phyloP scores from a whole-genome alignment of 495 filamentous ascomycete species.

The Sordaria brevicollis region DNA sequence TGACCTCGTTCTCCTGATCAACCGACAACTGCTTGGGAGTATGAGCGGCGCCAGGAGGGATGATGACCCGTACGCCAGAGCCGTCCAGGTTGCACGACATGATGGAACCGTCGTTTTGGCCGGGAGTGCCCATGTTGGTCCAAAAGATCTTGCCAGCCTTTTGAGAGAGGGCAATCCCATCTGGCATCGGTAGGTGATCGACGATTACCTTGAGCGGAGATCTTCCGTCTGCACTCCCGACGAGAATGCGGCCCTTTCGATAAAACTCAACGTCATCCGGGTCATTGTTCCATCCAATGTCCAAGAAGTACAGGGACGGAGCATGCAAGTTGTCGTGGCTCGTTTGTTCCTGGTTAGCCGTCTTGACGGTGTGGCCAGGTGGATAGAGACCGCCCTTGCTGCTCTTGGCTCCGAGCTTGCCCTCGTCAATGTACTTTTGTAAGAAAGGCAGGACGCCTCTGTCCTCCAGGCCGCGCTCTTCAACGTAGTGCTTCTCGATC shows the following conservation, averaged over 20 bases:
- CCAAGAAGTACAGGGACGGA: conserved; percentile 15
- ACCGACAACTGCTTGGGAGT: conserved; percentile 46
- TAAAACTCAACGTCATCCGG: conserved; percentile 1
- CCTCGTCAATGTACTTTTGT: conserved; percentile 29
- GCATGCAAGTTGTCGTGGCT: conserved; percentile 12
- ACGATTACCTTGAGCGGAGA: conserved; percentile 10
- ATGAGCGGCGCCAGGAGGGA: conserved; percentile 30
- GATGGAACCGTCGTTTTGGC: conserved; percentile 32
- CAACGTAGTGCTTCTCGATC: conserved; percentile 31
- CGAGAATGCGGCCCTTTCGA: conserved; percentile 15
- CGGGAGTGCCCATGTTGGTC: conserved; percentile 36
- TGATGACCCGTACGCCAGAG: conserved; percentile 16
- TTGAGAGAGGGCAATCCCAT: conserved; percentile 31
- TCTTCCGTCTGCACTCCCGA: conserved; percentile 16
- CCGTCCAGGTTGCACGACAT: conserved; percentile 37
- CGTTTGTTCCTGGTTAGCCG: conserved; percentile 2
- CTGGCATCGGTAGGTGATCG: conserved; percentile 21
- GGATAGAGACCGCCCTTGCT: conserved; percentile 20
- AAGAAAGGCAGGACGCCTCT: conserved; percentile 27
- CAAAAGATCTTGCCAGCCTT: conserved; percentile 30
- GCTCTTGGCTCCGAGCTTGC: conserved; percentile 23
- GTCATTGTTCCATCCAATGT: conserved; percentile 11
- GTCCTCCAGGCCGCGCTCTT: conserved; percentile 30
- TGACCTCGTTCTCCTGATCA: conserved; percentile 11
- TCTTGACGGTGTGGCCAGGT: conserved; percentile 12